Percentiles rank a stretch among this genome's conserved stretches.
Evolutionary conservation across 179 eudicot species (phyloP).

Genomic region (Gypsophila paniculata): DNA sequence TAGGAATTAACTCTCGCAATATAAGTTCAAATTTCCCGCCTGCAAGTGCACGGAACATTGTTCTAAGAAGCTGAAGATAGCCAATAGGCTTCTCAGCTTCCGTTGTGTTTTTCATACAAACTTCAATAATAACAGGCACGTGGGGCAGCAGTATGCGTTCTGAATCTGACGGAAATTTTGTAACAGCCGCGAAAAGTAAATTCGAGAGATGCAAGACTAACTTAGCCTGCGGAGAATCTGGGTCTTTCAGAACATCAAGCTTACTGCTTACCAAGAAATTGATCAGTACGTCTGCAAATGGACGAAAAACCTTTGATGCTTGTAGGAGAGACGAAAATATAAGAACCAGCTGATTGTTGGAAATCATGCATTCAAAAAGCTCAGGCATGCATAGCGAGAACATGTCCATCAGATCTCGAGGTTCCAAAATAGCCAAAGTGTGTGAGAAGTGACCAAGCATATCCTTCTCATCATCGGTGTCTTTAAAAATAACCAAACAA

Average conservation of each 20-base stretch:
- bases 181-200: constrained; percentile 72
- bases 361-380: constrained; percentile 95
- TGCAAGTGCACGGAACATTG: constrained; percentile 91
- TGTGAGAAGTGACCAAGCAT: constrained; percentile 87
- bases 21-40: constrained; percentile 94
- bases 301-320: constrained; percentile 71
- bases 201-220: constrained; percentile 91
- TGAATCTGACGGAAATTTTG: constrained; percentile 83
- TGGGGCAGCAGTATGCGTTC: constrained; percentile 94
- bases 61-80: constrained; percentile 88
- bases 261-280: constrained; percentile 90
- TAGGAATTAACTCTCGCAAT: constrained; percentile 73
- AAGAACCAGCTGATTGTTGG: constrained; percentile 74
- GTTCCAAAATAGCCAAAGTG: constrained; percentile 85
- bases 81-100: constrained; percentile 93
- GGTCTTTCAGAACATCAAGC: constrained; percentile 85
- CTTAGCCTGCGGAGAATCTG: constrained; percentile 89
- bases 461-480: constrained; percentile 91
- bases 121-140: constrained; percentile 88
- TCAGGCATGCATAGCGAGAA: constrained; percentile 96
- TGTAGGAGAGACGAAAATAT: constrained; percentile 81
- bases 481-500: constrained; percentile 84
- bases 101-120: constrained; percentile 81
- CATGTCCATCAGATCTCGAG: constrained; percentile 98
- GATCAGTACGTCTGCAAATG: constrained; percentile 88